phyloP scores from a whole-genome alignment of 345 rosid species.

The Streptanthus diversifolius region DNA sequence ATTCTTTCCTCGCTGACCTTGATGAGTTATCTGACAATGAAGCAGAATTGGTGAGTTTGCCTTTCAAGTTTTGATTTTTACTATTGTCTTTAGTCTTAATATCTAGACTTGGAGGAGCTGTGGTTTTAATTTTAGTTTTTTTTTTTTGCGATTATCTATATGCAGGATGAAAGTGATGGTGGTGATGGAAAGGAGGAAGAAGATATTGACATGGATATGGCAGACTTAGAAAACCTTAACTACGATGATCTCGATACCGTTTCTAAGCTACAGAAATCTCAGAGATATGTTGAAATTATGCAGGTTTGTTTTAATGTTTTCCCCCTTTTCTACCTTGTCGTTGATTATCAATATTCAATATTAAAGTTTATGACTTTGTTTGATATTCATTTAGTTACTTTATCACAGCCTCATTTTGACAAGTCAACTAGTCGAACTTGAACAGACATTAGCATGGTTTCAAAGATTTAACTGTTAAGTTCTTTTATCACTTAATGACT shows the following conservation, averaged over 20 bases:
- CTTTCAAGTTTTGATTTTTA: not conserved
- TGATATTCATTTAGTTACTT: not conserved
- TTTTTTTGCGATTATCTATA: not conserved
- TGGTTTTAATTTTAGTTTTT: constrained; percentile 8
- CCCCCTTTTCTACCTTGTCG: not conserved
- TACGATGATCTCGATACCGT: constrained; percentile 83
- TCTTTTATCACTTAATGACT: not conserved
- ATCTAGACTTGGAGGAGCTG: not conserved
- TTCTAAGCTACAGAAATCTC: constrained; percentile 77
- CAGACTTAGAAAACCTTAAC: constrained; percentile 69
- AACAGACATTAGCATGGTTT: not conserved
- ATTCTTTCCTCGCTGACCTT: constrained; percentile 91
- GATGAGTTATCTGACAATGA: constrained; percentile 97
- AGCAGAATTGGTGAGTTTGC: constrained; percentile 54
- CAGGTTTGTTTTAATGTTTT: constrained; percentile 45
- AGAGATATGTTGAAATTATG: constrained; percentile 76
- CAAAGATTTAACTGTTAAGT: not conserved
- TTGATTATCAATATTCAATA: not conserved
- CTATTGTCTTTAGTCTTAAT: not conserved
- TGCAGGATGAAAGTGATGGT: constrained; percentile 66
- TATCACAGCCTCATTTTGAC: not conserved
- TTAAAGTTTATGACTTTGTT: not conserved
- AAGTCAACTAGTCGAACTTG: not conserved
- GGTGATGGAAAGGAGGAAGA: constrained; percentile 68
- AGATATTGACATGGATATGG: constrained; percentile 75